Base-by-base conservation (phyloP, 1,139 yeast species). In the Hanseniaspora sp. region DNA sequence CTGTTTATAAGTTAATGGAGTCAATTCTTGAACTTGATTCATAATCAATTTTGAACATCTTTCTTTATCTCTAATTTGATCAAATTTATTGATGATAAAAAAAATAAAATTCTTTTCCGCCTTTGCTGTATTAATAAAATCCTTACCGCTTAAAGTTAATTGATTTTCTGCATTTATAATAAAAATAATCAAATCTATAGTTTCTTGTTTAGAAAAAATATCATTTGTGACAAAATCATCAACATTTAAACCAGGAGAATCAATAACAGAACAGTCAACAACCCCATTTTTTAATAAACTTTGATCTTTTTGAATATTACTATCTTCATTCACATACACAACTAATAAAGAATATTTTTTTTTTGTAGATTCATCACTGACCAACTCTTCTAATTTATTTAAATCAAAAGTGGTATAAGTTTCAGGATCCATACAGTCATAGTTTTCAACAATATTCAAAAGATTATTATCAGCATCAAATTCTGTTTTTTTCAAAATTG, bases 141-240 rank as follows among this genome's bases (percentile, higher is more conserved):
- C 98, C 62, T 87, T 85, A 0, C 97, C 97, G 0, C 95, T 86
- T 54, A 87, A 73, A 0, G 99, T 94, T 64, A 94, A 85, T 66
- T 92, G 97, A 63, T 94, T 94, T 64, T 90, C 97, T 0, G 98
- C 95, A 65, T 85, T 86, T 5, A 94, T 96, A 5, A 94, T 98
- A 71, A 94, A 94, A 0, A 94, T 92, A 8, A 94, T 96, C 62
- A 94, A 74, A 66, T 94, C 99, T 60, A 94, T 94, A 65, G 94
- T 98, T 64, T 94, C 98, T 69, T 94, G 98, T 58, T 97, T 79
- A 3, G 96, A 84, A 67, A 90, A 90, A 0, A 94, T 90, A 64
- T 90, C 96, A 1, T 96, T 86, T 0, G 99, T 94, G 66, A 87
- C 96, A 61, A 84, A 84, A 12, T 94, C 86, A 64, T 92, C 97